Evolutionary conservation across 2,329 filamentous ascomycete species (phyloP), one percentile per base, ranked within the genome.

Genomic region (Seiridium unicorne): DNA sequence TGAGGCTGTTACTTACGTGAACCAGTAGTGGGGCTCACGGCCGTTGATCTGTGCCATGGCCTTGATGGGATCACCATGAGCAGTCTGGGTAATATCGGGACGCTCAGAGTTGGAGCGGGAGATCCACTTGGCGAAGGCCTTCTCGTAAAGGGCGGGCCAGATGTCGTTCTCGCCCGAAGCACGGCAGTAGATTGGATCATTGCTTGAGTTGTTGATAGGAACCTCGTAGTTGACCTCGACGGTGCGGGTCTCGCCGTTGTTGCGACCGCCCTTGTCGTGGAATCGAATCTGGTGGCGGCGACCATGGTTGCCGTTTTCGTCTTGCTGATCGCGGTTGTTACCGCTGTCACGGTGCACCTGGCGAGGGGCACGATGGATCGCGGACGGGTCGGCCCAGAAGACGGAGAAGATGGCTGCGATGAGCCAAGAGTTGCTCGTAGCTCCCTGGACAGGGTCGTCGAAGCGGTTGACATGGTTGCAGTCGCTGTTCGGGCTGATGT

Each of bases 51-150:
- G 77, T 3, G 75, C 76, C 76, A 79, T 78, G 55, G 75, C 75
- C 69, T 79, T 79, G 68, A 79, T 66, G 10, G 77, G 77, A 66
- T 79, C 77, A 63, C 77, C 77, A 61, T 71, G 69, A 68, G 73
- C 69, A 4, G 70, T 72, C 65, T 75, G 70, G 31, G 76, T 79
- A 63, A 79, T 72, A 63, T 80, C 77, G 13, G 77, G 74, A 60
- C 72, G 73, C 63, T 75, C 67, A 0, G 66, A 66, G 51, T 65
- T 64, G 63, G 61, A 61, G 26, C 63, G 62, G 9, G 68, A 72
- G 63, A 78, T 70, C 78, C 78, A 80, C 68, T 77, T 77, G 65
- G 78, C 70, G 60, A 79, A 80, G 11, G 77, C 78, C 73, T 80
- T 80, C 71, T 80, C 78, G 68, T 80, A 80, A 49, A 80, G 70